Percentiles rank a stretch among this genome's conserved stretches.
Conservation (phyloP, 768 basidiomycete species). For the Kwoniella newhampshirensis region DNA sequence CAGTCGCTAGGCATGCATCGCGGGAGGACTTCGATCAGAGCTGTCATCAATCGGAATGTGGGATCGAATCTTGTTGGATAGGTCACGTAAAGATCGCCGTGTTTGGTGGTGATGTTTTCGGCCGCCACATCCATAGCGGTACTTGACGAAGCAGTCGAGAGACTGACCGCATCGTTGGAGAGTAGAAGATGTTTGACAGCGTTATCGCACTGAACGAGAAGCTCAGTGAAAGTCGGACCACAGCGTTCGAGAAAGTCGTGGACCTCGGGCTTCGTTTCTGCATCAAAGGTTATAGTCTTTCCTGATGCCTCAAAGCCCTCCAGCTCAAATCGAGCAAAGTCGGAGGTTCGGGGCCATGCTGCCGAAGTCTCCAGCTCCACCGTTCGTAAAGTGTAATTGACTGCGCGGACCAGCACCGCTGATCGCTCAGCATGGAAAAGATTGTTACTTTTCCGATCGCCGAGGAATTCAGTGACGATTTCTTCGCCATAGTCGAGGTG, state of each 20-base stretch:
- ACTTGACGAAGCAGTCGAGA: constrained; percentile 52
- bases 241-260: constrained; percentile 70
- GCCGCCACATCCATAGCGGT: constrained; percentile 66
- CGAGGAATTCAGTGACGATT: constrained; percentile 74
- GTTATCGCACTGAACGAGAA: constrained; percentile 65
- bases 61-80: constrained; percentile 66
- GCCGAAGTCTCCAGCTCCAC: constrained; percentile 74
- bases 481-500: constrained; percentile 84
- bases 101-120: constrained; percentile 67
- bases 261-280: constrained; percentile 66
- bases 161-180: constrained; percentile 73
- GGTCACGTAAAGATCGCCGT: constrained; percentile 57
- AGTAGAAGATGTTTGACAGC: constrained; percentile 73
- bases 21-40: constrained; percentile 80
- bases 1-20: constrained; percentile 66
- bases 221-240: constrained; percentile 60
- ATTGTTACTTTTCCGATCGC: constrained; percentile 61
- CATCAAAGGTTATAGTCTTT: constrained; percentile 59
- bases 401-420: constrained; percentile 72
- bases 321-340: constrained; percentile 63
- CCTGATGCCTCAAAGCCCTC: constrained; percentile 66
- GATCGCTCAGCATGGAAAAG: constrained; percentile 64
- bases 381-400: constrained; percentile 67
- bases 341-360: constrained; percentile 72
- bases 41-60: constrained; percentile 69